Conservation (phyloP, 768 basidiomycete genomes). For the Serendipita vermifera region DNA sequence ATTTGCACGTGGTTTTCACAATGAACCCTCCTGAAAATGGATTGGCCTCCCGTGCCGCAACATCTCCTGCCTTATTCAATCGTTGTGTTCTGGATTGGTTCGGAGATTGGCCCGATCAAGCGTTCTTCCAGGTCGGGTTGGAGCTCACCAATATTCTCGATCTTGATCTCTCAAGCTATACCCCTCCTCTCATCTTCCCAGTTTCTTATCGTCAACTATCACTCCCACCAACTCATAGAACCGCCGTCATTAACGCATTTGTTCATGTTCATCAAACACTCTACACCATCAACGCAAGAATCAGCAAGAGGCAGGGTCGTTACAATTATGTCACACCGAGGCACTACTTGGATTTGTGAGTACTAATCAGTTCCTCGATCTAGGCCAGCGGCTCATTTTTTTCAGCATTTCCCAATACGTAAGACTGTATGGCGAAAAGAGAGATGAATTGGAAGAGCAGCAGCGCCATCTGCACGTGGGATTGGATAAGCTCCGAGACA, state of each 20-base stretch:
- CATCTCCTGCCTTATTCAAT: slow-evolving; percentile 96
- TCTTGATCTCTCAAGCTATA: slow-evolving; percentile 74
- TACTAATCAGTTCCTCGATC: slow-evolving; percentile 15
- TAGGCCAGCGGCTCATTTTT: slow-evolving; percentile 11
- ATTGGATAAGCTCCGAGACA: slow-evolving; percentile 89
- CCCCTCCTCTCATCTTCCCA: slow-evolving; percentile 72
- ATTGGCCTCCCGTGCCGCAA: slow-evolving; percentile 87
- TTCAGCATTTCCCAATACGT: slow-evolving; percentile 94
- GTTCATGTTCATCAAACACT: slow-evolving; percentile 85
- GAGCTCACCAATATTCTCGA: slow-evolving; percentile 94
- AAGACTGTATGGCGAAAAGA: slow-evolving; percentile 85
- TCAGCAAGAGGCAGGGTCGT: slow-evolving; percentile 86
- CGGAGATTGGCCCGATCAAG: slow-evolving; percentile 98
- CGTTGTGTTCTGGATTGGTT: slow-evolving; percentile 99
- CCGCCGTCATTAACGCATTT: slow-evolving; percentile 84
- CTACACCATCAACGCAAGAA: slow-evolving; percentile 75
- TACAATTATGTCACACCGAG: slow-evolving; percentile 95
- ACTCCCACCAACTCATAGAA: slow-evolving; percentile 80
- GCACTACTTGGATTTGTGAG: slow-evolving; percentile 97
- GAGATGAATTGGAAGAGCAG: slow-evolving; percentile 94
- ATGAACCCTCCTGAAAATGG: slow-evolving; percentile 99
- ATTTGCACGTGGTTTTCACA: slow-evolving; percentile 96
- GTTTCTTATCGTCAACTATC: slow-evolving; percentile 72
- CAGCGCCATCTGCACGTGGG: slow-evolving; percentile 97
- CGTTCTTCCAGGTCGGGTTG: slow-evolving; percentile 94